phyloP scores from a whole-genome alignment of 345 rosid genomes.

The Geranium brycei region DNA sequence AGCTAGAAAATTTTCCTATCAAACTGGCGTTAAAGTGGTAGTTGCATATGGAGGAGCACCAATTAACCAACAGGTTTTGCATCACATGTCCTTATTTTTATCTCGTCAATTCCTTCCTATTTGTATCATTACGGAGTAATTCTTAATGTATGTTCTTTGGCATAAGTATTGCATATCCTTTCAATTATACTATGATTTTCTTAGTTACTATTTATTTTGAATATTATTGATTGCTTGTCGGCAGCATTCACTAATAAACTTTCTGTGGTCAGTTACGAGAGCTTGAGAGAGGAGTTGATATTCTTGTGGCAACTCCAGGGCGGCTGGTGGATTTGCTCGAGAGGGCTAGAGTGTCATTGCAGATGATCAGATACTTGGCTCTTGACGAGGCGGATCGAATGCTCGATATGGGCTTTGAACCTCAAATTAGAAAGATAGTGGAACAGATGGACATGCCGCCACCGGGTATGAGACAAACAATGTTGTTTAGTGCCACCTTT shows the following conservation, averaged over 20 bases:
- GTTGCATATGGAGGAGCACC: conserved; percentile 99
- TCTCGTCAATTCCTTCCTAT: background rate
- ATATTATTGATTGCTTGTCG: background rate
- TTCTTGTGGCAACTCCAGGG: conserved; percentile 98
- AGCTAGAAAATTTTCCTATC: conserved; percentile 86
- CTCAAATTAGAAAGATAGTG: conserved; percentile 89
- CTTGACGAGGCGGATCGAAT: conserved; percentile 97
- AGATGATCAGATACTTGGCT: conserved; percentile 75
- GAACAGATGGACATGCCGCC: conserved; percentile 94
- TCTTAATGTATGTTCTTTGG: background rate
- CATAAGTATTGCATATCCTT: background rate
- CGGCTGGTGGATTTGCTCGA: conserved; percentile 89
- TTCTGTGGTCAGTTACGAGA: conserved; percentile 58
- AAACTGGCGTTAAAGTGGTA: conserved; percentile 87
- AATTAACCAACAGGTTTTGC: conserved; percentile 59
- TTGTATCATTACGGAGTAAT: background rate
- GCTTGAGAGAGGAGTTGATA: conserved; percentile 92
- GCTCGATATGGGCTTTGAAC: conserved; percentile 99
- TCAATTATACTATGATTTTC: too few species aligned
- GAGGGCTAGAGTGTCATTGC: conserved; percentile 88
- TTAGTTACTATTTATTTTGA: too few species aligned
- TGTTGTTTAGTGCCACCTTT: conserved; percentile 96
- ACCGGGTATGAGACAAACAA: conserved; percentile 74
- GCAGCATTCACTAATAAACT: background rate
- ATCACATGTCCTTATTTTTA: background rate